Conservation (phyloP, 1,139 yeast species). For the Magnusiomyces tetraspermus region DNA sequence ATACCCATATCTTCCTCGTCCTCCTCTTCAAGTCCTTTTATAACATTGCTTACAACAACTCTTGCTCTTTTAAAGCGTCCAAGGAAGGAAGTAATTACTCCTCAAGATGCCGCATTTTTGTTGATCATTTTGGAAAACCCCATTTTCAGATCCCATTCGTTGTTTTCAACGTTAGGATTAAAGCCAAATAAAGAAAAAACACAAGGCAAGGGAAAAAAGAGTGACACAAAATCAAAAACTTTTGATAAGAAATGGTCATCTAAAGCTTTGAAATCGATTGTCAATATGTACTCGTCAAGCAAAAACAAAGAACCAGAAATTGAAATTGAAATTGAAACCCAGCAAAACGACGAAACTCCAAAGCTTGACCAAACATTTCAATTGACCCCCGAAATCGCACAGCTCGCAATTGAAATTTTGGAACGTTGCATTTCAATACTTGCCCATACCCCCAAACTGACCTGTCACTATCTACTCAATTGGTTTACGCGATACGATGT, state of each 20-base stretch:
- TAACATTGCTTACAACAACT: slow-evolving; percentile 18
- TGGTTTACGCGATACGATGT: slow-evolving; percentile 45
- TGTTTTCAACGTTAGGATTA: slow-evolving; percentile 16
- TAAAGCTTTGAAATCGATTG: not conserved
- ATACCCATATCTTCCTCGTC: no score
- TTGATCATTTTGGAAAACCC: slow-evolving; percentile 31
- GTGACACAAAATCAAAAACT: not conserved
- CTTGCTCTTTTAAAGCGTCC: slow-evolving; percentile 26
- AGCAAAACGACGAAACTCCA: not conserved
- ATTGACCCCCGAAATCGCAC: slow-evolving; percentile 6
- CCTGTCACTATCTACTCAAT: slow-evolving; percentile 42
- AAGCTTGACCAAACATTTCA: not conserved
- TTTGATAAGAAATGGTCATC: not conserved
- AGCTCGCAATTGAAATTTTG: slow-evolving; percentile 51
- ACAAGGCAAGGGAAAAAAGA: not conserved
- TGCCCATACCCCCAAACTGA: slow-evolving; percentile 40
- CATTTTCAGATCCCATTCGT: slow-evolving; percentile 20
- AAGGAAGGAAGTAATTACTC: slow-evolving; percentile 17
- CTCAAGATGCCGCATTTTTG: slow-evolving; percentile 24
- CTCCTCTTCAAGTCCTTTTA: slow-evolving; percentile 18
- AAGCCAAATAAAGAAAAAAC: not conserved
- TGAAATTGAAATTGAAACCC: not conserved
- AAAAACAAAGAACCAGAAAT: no score
- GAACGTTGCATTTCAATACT: slow-evolving; percentile 60
- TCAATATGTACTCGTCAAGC: not conserved